A percentile compares a stretch with the other conserved stretches of the same genome.
phyloP scores from a whole-genome alignment of 805 yeast genomes.

The Tetrapisispora fleetii region DNA sequence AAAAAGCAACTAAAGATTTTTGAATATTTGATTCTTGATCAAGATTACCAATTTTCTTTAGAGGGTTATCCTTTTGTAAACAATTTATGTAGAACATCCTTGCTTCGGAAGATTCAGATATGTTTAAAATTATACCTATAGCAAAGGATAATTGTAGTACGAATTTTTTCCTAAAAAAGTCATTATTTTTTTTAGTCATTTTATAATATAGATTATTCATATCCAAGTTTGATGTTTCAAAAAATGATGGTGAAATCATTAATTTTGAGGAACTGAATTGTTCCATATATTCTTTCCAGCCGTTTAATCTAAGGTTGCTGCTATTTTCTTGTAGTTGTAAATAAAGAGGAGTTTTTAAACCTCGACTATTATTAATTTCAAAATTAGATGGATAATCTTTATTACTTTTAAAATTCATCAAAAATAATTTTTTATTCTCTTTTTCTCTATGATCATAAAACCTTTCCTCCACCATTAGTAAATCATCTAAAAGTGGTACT shows the following conservation, averaged over 20 bases:
- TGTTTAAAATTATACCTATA: slow-evolving; percentile 8
- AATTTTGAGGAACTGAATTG: not conserved
- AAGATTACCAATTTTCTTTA: slow-evolving; percentile 6
- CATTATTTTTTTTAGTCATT: slow-evolving; percentile 14
- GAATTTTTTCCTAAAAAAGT: slow-evolving; percentile 23
- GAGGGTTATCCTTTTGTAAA: slow-evolving; percentile 16
- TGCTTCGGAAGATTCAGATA: slow-evolving; percentile 12
- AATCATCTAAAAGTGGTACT: slow-evolving; percentile 11
- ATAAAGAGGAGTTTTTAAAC: slow-evolving; percentile 9
- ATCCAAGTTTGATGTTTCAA: slow-evolving; percentile 17
- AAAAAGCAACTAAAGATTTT: slow-evolving; percentile 9
- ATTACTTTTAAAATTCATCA: slow-evolving; percentile 13
- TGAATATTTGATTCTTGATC: slow-evolving; percentile 9
- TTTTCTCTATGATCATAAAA: slow-evolving; percentile 12
- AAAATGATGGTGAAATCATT: slow-evolving; percentile 11
- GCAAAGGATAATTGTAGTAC: slow-evolving; percentile 19
- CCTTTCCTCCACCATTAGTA: slow-evolving; percentile 17
- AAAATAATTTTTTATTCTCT: slow-evolving; percentile 5
- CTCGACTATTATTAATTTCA: slow-evolving; percentile 2
- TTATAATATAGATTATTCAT: slow-evolving; percentile 16
- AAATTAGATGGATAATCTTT: slow-evolving; percentile 11
- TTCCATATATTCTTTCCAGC: not conserved
- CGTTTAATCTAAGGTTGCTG: not conserved
- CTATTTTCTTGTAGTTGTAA: slow-evolving; percentile 4
- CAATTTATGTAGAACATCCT: slow-evolving; percentile 14